A percentile compares a stretch with the other conserved stretches of the same genome.
Conservation (phyloP, 495 filamentous ascomycete species). For the Hypoxylon trugodes region DNA sequence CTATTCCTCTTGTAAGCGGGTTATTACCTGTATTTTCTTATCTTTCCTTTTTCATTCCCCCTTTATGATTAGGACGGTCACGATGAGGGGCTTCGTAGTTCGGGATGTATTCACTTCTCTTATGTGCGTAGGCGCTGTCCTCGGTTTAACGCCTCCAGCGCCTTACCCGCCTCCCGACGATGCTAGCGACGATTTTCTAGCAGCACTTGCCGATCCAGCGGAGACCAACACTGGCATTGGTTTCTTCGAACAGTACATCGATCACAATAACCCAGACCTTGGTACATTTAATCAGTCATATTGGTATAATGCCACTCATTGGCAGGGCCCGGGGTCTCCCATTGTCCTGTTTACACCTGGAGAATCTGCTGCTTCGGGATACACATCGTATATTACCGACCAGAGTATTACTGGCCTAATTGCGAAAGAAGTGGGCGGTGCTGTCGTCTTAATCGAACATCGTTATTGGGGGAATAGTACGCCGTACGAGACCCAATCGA, state of each 20-base stretch:
- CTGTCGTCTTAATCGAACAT: constrained; percentile 64
- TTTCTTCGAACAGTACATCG: constrained; percentile 61
- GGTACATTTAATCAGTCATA: constrained; percentile 66
- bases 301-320: constrained; percentile 60
- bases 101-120: constrained; percentile 5
- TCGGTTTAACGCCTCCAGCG: constrained; percentile 18
- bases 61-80: background rate
- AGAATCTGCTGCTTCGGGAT: constrained; percentile 59
- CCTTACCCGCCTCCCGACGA: constrained; percentile 11
- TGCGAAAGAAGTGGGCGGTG: constrained; percentile 62
- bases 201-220: constrained; percentile 21
- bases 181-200: constrained; percentile 15
- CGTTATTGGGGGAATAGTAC: constrained; percentile 63
- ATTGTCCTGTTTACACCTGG: constrained; percentile 66
- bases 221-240: constrained; percentile 13
- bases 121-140: constrained; percentile 3
- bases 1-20: background rate
- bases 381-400: constrained; percentile 61
- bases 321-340: constrained; percentile 61
- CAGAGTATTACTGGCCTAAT: constrained; percentile 56
- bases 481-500: constrained; percentile 61
- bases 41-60: background rate
- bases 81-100: constrained; percentile 6
- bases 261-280: constrained; percentile 59
- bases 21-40: background rate